A percentile compares a stretch with the other conserved stretches of the same genome.
These are phyloP conservation scores for Teunomyces funiuensis DNA, from an alignment of 805 yeast species.

Conservation along the genomic window DNA sequence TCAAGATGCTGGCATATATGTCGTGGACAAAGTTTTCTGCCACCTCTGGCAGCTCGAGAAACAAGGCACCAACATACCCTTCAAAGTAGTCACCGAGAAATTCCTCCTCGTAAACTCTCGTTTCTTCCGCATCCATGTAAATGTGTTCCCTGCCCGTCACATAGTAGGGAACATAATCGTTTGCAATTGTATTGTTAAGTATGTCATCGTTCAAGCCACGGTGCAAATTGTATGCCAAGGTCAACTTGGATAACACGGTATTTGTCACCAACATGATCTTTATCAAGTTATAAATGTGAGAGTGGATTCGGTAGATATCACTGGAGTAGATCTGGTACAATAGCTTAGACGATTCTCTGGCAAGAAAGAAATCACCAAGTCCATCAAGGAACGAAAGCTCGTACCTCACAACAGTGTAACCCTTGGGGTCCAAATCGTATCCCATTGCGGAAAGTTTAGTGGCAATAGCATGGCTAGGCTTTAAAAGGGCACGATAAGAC, in stretches of 20 bases:
- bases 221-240: conserved; percentile 36
- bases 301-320: conserved; percentile 9
- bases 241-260: conserved; percentile 35
- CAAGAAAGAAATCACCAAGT: conserved; percentile 40
- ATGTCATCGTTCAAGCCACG: conserved; percentile 32
- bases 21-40: conserved; percentile 35
- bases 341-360: conserved; percentile 36
- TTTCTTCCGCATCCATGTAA: conserved; percentile 13
- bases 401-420: conserved; percentile 25
- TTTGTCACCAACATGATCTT: conserved; percentile 38
- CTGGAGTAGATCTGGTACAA: conserved; percentile 27
- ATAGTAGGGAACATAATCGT: conserved; percentile 29
- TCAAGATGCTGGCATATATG: conserved; percentile 30
- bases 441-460: conserved; percentile 16
- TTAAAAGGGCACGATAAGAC: conserved; percentile 28
- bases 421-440: conserved; percentile 19
- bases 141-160: conserved; percentile 9
- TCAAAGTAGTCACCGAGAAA: conserved; percentile 44
- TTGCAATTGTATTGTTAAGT: conserved; percentile 20
- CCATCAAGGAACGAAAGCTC: conserved; percentile 43
- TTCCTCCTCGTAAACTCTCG: conserved; percentile 37
- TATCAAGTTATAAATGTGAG: conserved; percentile 23
- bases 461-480: conserved; percentile 28
- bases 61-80: conserved; percentile 42
- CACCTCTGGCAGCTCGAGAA: conserved; percentile 35